Evolutionary conservation across 176 grass and related monocot species (phyloP).

Genomic region (Cymbopogon citratus): DNA sequence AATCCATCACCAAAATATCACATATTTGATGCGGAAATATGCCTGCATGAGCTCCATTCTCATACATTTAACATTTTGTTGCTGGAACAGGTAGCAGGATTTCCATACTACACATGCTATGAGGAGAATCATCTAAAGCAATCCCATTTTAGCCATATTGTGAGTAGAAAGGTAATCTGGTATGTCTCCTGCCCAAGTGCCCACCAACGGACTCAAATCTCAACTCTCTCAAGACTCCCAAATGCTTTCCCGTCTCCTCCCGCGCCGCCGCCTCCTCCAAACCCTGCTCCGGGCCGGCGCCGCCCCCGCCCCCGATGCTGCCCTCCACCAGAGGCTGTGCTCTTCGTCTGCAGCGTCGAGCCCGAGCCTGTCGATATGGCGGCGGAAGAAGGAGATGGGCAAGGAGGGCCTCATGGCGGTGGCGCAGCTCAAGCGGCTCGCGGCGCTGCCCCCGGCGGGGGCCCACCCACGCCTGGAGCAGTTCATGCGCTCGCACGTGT

Average conservation of each 20-base stretch:
- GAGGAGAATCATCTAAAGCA: too few relatives aligned
- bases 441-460: slow-evolving; percentile 32
- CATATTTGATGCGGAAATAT: too few relatives aligned
- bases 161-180: neutral
- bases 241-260: slow-evolving; percentile 34
- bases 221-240: neutral
- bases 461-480: slow-evolving; percentile 42
- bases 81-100: too few relatives aligned
- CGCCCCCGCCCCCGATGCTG: neutral
- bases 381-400: slow-evolving; percentile 93
- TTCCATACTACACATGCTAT: too few relatives aligned
- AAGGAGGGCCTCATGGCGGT: slow-evolving; percentile 93
- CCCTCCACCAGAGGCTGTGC: neutral
- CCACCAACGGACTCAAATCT: neutral
- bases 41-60: neutral
- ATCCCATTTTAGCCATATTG: too few relatives aligned
- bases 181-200: neutral
- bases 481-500: slow-evolving; percentile 74
- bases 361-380: slow-evolving; percentile 74
- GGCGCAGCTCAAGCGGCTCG: slow-evolving; percentile 79
- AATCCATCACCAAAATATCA: neutral
- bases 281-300: slow-evolving; percentile 4
- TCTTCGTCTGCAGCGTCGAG: slow-evolving; percentile 50
- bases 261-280: slow-evolving; percentile 15
- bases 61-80: too few relatives aligned